Base-by-base conservation (phyloP, 1,284 basidiomycete species). In the Pseudozyma sp. region DNA sequence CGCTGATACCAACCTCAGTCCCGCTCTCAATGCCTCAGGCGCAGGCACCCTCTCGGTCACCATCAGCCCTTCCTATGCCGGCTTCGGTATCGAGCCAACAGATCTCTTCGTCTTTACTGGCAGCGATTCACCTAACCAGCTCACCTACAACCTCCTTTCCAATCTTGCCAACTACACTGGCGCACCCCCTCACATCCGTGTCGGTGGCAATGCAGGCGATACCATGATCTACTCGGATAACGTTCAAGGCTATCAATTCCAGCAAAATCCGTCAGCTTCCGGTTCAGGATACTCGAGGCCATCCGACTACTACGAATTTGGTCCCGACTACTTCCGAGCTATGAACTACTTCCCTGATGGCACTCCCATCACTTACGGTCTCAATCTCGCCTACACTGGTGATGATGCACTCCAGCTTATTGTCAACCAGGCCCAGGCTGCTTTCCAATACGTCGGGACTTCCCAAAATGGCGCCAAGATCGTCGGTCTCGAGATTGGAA, bases 1-100 rank as follows among this genome's bases (percentile, higher is more conserved):
- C 1, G 71, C 66, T 11, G 43, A 74, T 14, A 59, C 66, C 58
- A 47, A 42, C n/a, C 67, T 76, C 57, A 49, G 43, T 21, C 73
- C 73, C 21, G 68, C 73, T 8, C 25, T 14, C 5, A 67, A 42
- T 18, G 52, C 51, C 10, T 12, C 59, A 18, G 43, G 48, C 11
- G 73, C 73, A 40, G 64, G 64, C 31, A 54, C 66, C 42, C 49
- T 80, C 42, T 80, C 78, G 14, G 56, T 60, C 34, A 63, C 56
- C 38, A 67, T 80, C 58, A 73, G 54, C 52, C 74, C 78, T 38
- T 74, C 76, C 31, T 80, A 66, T 42, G 75, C 66, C 11, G 78
- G 78, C 14, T 69, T 80, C 55, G 78, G 78, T 49, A 80, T 80
- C 65, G 78, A 80, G 54, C 78, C 78, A 2, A 55, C 77, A 19